A percentile compares a stretch with the other conserved stretches of the same genome.
Conservation (phyloP, 2,329 filamentous ascomycete genomes). For the Diplodia mutila region DNA sequence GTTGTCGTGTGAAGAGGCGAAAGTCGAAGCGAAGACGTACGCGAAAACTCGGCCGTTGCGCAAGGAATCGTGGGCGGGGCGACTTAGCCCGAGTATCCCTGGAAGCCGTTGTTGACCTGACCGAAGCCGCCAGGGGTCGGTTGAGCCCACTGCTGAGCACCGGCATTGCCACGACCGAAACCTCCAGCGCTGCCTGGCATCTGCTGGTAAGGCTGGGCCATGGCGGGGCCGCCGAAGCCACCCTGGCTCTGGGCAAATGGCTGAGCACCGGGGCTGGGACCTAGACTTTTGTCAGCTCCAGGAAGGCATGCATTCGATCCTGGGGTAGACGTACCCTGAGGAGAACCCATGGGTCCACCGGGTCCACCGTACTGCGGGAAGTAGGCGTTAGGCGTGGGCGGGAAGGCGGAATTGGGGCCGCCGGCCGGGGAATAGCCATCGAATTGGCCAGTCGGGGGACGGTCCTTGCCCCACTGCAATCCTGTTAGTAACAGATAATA, state of each 20-base stretch:
- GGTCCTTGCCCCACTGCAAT: constrained; percentile 95
- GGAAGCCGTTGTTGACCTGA: constrained; percentile 58
- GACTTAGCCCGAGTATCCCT: constrained; percentile 62
- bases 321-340: constrained; percentile 54
- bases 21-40: constrained; percentile 25
- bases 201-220: constrained; percentile 51
- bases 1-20: constrained; percentile 24
- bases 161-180: constrained; percentile 72
- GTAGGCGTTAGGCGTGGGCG: constrained; percentile 77
- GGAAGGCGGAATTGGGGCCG: constrained; percentile 70
- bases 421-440: constrained; percentile 82
- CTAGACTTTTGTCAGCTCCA: constrained; percentile 47
- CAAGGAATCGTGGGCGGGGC: constrained; percentile 20
- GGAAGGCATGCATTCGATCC: background rate
- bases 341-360: constrained; percentile 61
- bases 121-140: constrained; percentile 52
- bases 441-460: constrained; percentile 80
- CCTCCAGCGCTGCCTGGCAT: constrained; percentile 73
- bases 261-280: constrained; percentile 63
- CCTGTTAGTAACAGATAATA: constrained; percentile 35
- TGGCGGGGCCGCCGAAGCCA: constrained; percentile 69
- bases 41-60: constrained; percentile 24
- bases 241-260: constrained; percentile 58
- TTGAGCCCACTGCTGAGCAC: constrained; percentile 58
- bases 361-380: constrained; percentile 93